These are phyloP conservation scores for Salisapilia sapeloensis DNA, from an alignment of 352 stramenopile species.

Conservation along the genomic window DNA sequence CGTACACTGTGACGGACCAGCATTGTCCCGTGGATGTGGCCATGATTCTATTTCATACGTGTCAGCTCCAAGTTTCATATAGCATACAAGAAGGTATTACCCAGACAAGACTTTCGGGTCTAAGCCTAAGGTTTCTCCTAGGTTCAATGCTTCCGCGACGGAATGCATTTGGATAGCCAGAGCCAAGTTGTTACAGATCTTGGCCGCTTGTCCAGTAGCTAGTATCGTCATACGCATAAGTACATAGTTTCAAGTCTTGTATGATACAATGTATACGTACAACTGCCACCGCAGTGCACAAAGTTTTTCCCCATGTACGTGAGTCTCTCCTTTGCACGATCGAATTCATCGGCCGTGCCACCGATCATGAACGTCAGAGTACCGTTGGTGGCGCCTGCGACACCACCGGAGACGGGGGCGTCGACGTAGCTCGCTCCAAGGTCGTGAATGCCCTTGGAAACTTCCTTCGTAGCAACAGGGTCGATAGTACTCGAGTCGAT, in stretches of 20 bases:
- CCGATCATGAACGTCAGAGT: slow-evolving; percentile 98
- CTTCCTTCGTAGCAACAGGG: slow-evolving; percentile 80
- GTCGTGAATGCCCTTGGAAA: slow-evolving; percentile 48
- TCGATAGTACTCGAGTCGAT: slow-evolving; percentile 95
- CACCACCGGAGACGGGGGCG: slow-evolving; percentile 93
- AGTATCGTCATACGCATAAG: slow-evolving; percentile 2
- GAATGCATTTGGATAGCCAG: slow-evolving; percentile 94
- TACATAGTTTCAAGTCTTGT: slow-evolving; percentile 6
- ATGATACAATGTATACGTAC: slow-evolving; percentile 56
- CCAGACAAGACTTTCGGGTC: slow-evolving; percentile 85
- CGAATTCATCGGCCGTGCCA: slow-evolving; percentile 35
- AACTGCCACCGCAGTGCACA: slow-evolving; percentile 84
- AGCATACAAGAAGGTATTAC: slow-evolving; percentile 6
- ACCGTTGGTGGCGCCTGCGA: slow-evolving; percentile 87
- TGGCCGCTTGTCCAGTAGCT: slow-evolving; percentile 78
- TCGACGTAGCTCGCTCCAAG: slow-evolving; percentile 77
- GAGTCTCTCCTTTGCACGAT: slow-evolving; percentile 68
- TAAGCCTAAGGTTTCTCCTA: slow-evolving; percentile 90
- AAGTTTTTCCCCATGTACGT: slow-evolving; percentile 89
- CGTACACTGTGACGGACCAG: slow-evolving; percentile 91
- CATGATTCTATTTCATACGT: slow-evolving; percentile 65
- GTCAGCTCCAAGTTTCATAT: neutral
- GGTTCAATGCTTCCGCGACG: slow-evolving; percentile 92
- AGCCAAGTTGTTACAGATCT: slow-evolving; percentile 98
- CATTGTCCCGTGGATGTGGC: slow-evolving; percentile 94